Base-by-base conservation (phyloP, 371 early-diverging fungal species). In the Lichtheimia ramosa region DNA sequence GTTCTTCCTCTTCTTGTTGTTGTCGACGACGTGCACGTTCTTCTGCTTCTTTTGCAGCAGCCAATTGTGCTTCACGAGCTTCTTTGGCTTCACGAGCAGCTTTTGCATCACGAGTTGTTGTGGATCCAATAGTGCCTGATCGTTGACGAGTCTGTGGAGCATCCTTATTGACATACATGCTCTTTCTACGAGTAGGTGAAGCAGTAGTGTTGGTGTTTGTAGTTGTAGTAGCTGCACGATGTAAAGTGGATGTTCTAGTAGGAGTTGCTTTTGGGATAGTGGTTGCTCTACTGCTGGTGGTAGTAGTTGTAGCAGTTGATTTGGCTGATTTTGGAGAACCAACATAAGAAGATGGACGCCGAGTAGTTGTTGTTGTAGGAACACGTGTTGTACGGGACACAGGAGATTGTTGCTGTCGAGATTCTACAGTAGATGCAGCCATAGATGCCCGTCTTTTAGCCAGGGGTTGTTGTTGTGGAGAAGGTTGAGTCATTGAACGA, bases 391-490 rank as follows among this genome's bases (percentile, higher is more conserved):
- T 48, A 16, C 65, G 52, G 20, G 64, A 49, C 55, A 54, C 27
- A 64, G 62, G 41, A 62, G 67, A 34, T 46, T 39, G 6, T 20
- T 43, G 40, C 34, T 54, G 54, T 8, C 54, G 54, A 54, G 54
- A 40, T 55, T 39, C 42, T 40, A 51, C 43, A 21, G 53, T 49
- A 6, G 61, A 54, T 18, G 61, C 61, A 15, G 54, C 61, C 54
- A 61, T 54, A 24, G 60, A 51, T 24, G 52, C 56, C 23, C 55
- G 48, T 56, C 65, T 51, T 57, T 65, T 59, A 5, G 55, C 53
- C 28, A 60, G 61, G 25, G 48, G 54, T 14, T 24, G 23, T 43
- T 18, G 60, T n/a, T 60, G 61, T 23, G 40, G 43, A 18, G 58
- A 48, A n/a, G 18, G 24, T 34, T 54, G 61, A 16, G 61, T 61